Percentiles rank a stretch among this genome's conserved stretches.
Evolutionary conservation across 192 early-diverging fungal genomes (phyloP).

Genomic region (Podochytrium sp.): DNA sequence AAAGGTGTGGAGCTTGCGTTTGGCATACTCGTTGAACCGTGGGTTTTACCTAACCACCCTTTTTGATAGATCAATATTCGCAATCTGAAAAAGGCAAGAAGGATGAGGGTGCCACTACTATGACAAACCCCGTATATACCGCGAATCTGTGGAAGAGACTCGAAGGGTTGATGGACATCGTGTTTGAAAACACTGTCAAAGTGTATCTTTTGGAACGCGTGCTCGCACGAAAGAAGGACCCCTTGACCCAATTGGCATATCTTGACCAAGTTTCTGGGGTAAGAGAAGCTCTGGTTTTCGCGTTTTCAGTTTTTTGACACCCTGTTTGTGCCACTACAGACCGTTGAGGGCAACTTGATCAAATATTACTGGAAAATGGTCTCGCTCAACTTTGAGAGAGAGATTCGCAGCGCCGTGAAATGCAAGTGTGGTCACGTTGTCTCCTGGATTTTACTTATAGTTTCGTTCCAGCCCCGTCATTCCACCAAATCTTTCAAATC

Average conservation of each 20-base stretch:
- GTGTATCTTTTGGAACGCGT: conserved; percentile 55
- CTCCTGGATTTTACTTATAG: not conserved
- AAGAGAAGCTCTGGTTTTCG: not conserved
- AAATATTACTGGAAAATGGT: conserved; percentile 45
- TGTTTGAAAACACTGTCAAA: conserved; percentile 45
- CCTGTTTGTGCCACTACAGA: conserved; percentile 21
- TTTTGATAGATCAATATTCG: conserved; percentile 20
- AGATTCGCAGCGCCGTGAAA: conserved; percentile 47
- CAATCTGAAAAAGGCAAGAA: conserved; percentile 14
- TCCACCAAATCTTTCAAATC: conserved; percentile 50
- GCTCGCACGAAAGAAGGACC: conserved; percentile 46
- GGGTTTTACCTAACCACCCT: not conserved
- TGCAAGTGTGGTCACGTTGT: conserved; percentile 9
- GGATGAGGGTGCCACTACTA: conserved; percentile 3
- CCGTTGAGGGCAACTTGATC: conserved; percentile 36
- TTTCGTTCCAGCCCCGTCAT: conserved; percentile 31
- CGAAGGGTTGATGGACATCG: conserved; percentile 49
- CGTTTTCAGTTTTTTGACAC: not conserved
- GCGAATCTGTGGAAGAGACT: conserved; percentile 46
- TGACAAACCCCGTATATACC: conserved; percentile 25
- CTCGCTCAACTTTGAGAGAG: conserved; percentile 41
- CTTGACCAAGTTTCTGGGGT: conserved; percentile 50
- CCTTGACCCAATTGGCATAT: conserved; percentile 41
- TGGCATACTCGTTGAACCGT: not conserved
- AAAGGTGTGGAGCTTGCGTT: conserved; percentile 29